These are phyloP conservation scores for Xanthoconium separans DNA, from an alignment of 1,284 basidiomycete species.

Conservation along the genomic window DNA sequence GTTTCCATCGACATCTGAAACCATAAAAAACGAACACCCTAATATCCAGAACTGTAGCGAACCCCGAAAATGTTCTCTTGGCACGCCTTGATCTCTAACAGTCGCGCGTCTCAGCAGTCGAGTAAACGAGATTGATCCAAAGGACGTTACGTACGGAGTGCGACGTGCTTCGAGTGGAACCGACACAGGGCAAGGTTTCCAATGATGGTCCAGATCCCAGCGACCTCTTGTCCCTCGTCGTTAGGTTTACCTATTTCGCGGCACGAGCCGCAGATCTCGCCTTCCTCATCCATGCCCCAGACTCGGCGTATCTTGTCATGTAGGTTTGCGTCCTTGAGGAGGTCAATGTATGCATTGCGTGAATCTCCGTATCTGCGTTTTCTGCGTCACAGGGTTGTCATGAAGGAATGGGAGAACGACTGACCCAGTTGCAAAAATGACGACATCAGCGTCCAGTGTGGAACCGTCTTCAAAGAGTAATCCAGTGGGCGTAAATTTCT, in stretches of 20 bases:
- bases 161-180: constrained; percentile 41
- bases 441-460: constrained; percentile 57
- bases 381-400: constrained; percentile 13
- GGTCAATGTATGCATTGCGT: constrained; percentile 25
- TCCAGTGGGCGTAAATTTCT: constrained; percentile 52
- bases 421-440: constrained; percentile 64
- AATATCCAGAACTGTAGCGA: constrained; percentile 31
- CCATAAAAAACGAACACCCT: background rate
- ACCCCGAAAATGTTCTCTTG: constrained; percentile 50
- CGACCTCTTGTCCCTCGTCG: constrained; percentile 24
- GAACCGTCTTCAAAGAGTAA: constrained; percentile 67
- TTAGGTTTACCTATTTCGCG: constrained; percentile 52
- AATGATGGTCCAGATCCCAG: constrained; percentile 48
- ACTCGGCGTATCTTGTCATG: constrained; percentile 38
- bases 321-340: constrained; percentile 29
- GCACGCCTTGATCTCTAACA: constrained; percentile 59
- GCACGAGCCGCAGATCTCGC: constrained; percentile 53
- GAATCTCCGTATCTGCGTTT: constrained; percentile 36
- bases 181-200: constrained; percentile 38
- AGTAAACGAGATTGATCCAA: too few relatives aligned
- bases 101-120: constrained; percentile 37
- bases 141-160: constrained; percentile 34
- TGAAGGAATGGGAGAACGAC: constrained; percentile 2
- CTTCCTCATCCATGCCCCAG: constrained; percentile 66
- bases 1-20: too few relatives aligned